Conservation (phyloP, 176 grass and related monocot species). For the Hsuehochloa calcarea region DNA sequence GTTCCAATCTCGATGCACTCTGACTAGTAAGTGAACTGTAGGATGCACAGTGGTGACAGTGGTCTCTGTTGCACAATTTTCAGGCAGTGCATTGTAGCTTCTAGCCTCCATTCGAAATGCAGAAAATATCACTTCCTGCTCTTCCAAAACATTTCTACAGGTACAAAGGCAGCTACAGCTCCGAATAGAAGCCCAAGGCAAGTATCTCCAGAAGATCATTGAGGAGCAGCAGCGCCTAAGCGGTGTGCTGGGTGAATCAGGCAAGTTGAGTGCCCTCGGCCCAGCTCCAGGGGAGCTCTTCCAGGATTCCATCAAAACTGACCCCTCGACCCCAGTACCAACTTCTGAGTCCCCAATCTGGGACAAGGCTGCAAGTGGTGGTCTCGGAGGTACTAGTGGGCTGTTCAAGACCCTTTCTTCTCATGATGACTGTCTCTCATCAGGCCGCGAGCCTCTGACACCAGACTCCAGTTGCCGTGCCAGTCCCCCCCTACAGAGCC, state of each 20-base stretch:
- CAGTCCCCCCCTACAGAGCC: constrained; percentile 6
- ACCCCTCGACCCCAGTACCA: constrained; percentile 31
- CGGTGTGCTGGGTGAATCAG: constrained; percentile 34
- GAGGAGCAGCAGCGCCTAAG: constrained; percentile 40
- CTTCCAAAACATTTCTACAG: neutral
- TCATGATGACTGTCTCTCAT: constrained; percentile 31
- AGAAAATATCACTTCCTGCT: neutral
- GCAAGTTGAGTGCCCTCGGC: neutral
- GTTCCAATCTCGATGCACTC: neutral
- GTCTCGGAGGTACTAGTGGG: neutral
- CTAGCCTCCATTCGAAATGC: neutral
- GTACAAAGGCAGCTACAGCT: constrained; percentile 51
- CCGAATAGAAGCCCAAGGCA: constrained; percentile 53
- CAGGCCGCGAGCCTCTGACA: constrained; percentile 14
- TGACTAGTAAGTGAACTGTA: neutral
- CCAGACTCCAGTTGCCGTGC: constrained; percentile 34
- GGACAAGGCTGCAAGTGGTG: constrained; percentile 11
- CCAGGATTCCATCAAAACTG: constrained; percentile 28
- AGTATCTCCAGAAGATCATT: constrained; percentile 49
- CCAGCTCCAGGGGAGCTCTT: neutral
- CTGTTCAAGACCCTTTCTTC: constrained; percentile 26
- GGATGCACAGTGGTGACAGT: neutral
- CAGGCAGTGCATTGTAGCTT: neutral
- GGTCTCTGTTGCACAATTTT: neutral
- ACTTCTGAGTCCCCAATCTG: constrained; percentile 24